Percentiles rank a stretch among this genome's conserved stretches.
Evolutionary conservation across 306 rosid species (phyloP).

Genomic region (Acacia confusa): DNA sequence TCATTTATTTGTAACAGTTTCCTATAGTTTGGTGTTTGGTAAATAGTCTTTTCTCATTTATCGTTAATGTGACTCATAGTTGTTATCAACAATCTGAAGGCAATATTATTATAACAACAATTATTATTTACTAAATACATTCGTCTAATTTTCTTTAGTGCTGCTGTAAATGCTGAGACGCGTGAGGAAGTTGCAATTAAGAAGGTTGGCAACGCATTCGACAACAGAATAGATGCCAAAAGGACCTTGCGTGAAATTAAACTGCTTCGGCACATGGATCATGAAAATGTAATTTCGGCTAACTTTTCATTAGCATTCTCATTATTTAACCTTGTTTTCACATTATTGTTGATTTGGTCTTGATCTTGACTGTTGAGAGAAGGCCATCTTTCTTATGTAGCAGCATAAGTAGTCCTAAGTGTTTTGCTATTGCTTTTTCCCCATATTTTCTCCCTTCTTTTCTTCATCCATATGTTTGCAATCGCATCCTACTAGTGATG

Average conservation of each 20-base stretch:
- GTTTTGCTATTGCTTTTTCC: neutral
- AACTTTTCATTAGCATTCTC: conserved; percentile 24
- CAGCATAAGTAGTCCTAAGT: neutral
- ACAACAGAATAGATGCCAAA: conserved; percentile 92
- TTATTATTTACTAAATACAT: neutral
- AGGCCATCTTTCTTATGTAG: neutral
- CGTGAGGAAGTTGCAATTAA: conserved; percentile 92
- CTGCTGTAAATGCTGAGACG: conserved; percentile 84
- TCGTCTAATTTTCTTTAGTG: conserved; percentile 56
- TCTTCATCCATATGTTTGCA: conserved; percentile 2
- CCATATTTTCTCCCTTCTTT: neutral
- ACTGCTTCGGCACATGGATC: conserved; percentile 93
- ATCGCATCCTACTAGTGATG: neutral
- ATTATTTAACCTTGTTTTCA: conserved; percentile 11
- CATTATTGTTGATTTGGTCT: neutral
- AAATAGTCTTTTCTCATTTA: conserved; percentile 16
- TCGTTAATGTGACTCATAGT: conserved; percentile 31
- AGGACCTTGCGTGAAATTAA: conserved; percentile 93
- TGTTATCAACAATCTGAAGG: conserved; percentile 36
- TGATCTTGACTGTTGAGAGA: neutral
- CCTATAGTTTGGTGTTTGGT: conserved; percentile 24
- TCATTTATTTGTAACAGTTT: conserved; percentile 8
- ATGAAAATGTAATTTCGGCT: conserved; percentile 72
- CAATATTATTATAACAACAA: neutral
- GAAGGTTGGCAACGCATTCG: conserved; percentile 98